phyloP scores from a whole-genome alignment of 257 asterid genomes.

The Solanum okadae region DNA sequence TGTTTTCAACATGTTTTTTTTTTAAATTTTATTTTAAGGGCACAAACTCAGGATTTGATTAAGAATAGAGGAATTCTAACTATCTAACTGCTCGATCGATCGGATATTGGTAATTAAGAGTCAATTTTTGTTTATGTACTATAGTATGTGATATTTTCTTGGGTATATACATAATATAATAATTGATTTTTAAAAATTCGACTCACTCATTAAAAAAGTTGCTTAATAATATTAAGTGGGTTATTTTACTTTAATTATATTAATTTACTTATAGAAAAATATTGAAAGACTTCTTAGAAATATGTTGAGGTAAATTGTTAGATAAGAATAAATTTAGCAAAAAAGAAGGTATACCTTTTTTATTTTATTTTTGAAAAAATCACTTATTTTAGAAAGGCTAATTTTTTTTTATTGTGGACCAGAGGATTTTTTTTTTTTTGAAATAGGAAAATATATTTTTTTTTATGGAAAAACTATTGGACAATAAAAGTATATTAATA shows the following conservation, averaged over 20 bases:
- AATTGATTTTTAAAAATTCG: neutral
- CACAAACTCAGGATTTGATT: neutral
- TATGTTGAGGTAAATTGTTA: neutral
- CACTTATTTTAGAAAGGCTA: no score
- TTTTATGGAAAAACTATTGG: neutral
- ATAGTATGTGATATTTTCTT: neutral
- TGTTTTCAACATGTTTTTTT: neutral
- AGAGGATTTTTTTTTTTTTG: neutral
- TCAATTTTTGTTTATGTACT: neutral
- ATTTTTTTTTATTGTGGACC: neutral
- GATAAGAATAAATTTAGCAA: neutral
- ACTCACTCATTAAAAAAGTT: neutral
- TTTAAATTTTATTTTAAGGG: neutral
- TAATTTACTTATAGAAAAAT: neutral
- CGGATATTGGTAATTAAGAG: neutral
- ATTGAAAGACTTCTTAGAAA: neutral
- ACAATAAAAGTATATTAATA: neutral
- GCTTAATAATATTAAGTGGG: neutral
- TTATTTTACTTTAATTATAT: neutral
- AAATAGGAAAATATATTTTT: neutral
- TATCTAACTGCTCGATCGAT: neutral
- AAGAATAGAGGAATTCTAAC: fast-evolving
- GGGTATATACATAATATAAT: neutral
- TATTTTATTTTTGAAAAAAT: no score
- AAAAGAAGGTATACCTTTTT: no score